Evolutionary conservation across 495 filamentous ascomycete genomes (phyloP), one percentile per base, ranked within the genome.

Genomic region (Annulohypoxylon nitens): DNA sequence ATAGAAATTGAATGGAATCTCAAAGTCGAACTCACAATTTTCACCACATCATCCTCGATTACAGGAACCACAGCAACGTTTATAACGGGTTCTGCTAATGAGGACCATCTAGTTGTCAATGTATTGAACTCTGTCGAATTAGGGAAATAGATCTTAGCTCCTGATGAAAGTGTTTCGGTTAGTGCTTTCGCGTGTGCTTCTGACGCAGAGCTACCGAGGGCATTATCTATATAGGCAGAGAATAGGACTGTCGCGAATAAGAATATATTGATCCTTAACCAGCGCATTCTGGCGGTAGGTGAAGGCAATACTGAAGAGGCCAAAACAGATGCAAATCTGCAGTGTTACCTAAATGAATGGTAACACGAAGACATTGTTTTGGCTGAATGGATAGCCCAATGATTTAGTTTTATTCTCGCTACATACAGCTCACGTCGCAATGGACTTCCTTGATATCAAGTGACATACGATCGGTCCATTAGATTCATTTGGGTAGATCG

Each of bases 41-140:
- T 57, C 4, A 36, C 53, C 11, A 57, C 53, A 26, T 36, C 30
- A 30, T 37, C 53, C 26, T 57, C 53, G 5, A 30, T 57, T 36
- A 30, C 25, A 18, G 53, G 53, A 57, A 57, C 53, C n/a, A 57
- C 53, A 5, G 26, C 53, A 57, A 57, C 30, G n/a, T 57, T 57
- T 5, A 57, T 12, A 7, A n/a, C 9, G 1, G 30, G 53, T 5
- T 36, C 30, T 3, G 25, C 53, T 7, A 57, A 37, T 30, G 53
- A 18, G 53, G 53, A 57, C 53, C 53, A 57, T 57, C 30, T 57
- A 9, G 53, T 30, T 9, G 53, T 30, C 12, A 57, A 14, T 36
- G 26, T 57, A 34, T 6, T n/a, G 18, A 57, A 57, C 53, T 57
- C 53, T 10, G 30, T 57, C 10, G 53, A 57, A 10, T 57, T 36